Conservation (phyloP, 2,329 filamentous ascomycete species). For the Pyrenophora tritici-repentis region DNA sequence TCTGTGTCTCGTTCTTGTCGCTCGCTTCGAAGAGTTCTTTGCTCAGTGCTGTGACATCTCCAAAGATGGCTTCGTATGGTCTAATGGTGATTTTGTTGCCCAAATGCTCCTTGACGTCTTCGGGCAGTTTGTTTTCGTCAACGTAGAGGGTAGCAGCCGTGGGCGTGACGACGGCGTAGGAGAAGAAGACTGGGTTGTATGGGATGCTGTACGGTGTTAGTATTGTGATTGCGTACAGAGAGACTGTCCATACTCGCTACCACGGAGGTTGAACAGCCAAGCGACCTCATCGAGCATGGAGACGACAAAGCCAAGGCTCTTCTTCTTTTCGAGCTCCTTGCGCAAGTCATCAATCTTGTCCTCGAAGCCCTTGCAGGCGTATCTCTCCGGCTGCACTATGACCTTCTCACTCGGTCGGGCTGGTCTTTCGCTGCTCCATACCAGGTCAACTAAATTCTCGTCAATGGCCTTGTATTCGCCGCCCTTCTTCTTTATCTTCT, state of each 20-base stretch:
- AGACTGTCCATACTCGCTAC: slow-evolving; percentile 67
- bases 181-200: slow-evolving; percentile 98
- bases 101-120: slow-evolving; percentile 72
- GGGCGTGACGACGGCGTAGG: slow-evolving; percentile 86
- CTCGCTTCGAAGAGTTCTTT: slow-evolving; percentile 44
- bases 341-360: slow-evolving; percentile 84
- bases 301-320: slow-evolving; percentile 82
- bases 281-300: slow-evolving; percentile 97
- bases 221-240: background rate
- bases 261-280: slow-evolving; percentile 97
- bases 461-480: slow-evolving; percentile 77
- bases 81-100: slow-evolving; percentile 71
- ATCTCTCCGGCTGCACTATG: slow-evolving; percentile 71
- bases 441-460: slow-evolving; percentile 84
- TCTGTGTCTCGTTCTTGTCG: slow-evolving; percentile 41
- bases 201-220: slow-evolving; percentile 65
- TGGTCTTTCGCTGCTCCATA: slow-evolving; percentile 82
- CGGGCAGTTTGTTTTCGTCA: slow-evolving; percentile 75
- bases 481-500: slow-evolving; percentile 85
- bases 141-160: slow-evolving; percentile 79
- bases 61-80: slow-evolving; percentile 82
- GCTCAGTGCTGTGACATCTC: slow-evolving; percentile 71
- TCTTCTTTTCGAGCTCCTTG: slow-evolving; percentile 91
- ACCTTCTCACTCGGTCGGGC: slow-evolving; percentile 75
- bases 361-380: slow-evolving; percentile 79